Percentiles rank a stretch among this genome's conserved stretches.
These are phyloP conservation scores for Termitomyces sp. DNA, from an alignment of 768 basidiomycete species.

Conservation along the genomic window DNA sequence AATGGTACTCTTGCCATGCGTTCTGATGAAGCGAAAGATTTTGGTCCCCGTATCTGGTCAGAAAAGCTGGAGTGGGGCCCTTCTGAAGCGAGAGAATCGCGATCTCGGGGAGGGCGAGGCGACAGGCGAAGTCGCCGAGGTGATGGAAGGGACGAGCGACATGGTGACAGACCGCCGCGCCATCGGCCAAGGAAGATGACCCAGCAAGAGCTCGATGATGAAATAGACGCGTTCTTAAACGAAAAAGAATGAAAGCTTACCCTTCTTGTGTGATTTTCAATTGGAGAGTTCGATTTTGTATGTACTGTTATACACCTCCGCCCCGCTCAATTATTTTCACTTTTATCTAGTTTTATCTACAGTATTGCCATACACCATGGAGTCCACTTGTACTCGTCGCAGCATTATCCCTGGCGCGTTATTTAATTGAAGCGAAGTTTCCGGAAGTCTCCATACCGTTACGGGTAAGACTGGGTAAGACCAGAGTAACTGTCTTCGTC, in stretches of 20 bases:
- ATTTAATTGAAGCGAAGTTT: background rate
- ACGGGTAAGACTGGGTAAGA: background rate
- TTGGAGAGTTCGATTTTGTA: constrained; percentile 1
- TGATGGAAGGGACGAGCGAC: constrained; percentile 21
- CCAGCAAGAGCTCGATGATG: constrained; percentile 77
- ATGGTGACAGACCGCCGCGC: constrained; percentile 31
- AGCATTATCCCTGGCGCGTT: background rate
- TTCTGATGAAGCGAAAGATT: constrained; percentile 17
- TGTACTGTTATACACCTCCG: constrained; percentile 4
- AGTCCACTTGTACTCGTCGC: background rate
- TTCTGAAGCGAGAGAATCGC: constrained; percentile 6
- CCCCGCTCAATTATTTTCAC: background rate
- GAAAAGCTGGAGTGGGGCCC: constrained; percentile 17
- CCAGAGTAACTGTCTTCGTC: background rate
- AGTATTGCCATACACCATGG: background rate
- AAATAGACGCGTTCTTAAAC: constrained; percentile 75
- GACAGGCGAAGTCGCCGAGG: constrained; percentile 17
- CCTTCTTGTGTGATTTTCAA: background rate
- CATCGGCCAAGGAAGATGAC: constrained; percentile 49
- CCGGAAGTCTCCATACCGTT: background rate
- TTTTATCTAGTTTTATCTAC: background rate
- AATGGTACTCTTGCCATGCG: constrained; percentile 18
- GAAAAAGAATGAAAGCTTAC: constrained; percentile 27
- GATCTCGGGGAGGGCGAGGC: constrained; percentile 11
- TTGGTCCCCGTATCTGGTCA: constrained; percentile 14